A percentile compares a stretch with the other conserved stretches of the same genome.
phyloP scores from a whole-genome alignment of 352 stramenopile species.

The Lagenidium giganteum region DNA sequence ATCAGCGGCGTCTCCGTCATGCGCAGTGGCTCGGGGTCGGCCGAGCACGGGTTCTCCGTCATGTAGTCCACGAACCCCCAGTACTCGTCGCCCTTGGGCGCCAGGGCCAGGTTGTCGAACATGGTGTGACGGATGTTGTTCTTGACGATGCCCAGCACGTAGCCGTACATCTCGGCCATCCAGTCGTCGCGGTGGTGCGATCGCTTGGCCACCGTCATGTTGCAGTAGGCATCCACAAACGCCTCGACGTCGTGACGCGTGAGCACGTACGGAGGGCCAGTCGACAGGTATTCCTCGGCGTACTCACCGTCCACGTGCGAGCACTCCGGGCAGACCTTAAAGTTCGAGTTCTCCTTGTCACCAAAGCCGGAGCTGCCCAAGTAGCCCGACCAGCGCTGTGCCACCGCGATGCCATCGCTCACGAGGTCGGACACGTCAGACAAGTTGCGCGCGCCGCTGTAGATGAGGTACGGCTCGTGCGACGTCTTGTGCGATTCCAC shows the following conservation, averaged over 20 bases:
- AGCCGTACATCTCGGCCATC: conserved; percentile 57
- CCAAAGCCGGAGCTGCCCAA: conserved; percentile 20
- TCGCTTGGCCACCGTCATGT: conserved; percentile 41
- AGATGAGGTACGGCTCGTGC: conserved; percentile 73
- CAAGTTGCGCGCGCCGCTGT: conserved; percentile 35
- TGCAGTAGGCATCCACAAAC: conserved; percentile 64
- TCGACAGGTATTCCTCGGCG: conserved; percentile 35
- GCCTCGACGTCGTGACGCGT: conserved; percentile 39
- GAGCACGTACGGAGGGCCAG: conserved; percentile 57
- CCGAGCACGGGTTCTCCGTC: conserved; percentile 54
- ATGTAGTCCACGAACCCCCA: conserved; percentile 49
- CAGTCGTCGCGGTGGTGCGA: conserved; percentile 28
- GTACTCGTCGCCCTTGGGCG: conserved; percentile 43
- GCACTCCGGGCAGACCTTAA: conserved; percentile 51
- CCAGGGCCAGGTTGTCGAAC: conserved; percentile 74
- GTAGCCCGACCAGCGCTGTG: conserved; percentile 49
- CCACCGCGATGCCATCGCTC: conserved; percentile 31
- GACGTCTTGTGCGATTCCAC: conserved; percentile 52
- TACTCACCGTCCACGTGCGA: conserved; percentile 25
- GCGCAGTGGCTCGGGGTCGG: conserved; percentile 31
- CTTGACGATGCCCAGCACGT: conserved; percentile 50
- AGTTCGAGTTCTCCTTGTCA: conserved; percentile 32
- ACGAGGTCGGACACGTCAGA: conserved; percentile 37
- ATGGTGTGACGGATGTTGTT: conserved; percentile 57
- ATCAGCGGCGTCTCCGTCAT: conserved; percentile 39